Evolutionary conservation across 768 basidiomycete species (phyloP), one percentile per base, ranked within the genome.

Genomic region (Termitomyces sp.): DNA sequence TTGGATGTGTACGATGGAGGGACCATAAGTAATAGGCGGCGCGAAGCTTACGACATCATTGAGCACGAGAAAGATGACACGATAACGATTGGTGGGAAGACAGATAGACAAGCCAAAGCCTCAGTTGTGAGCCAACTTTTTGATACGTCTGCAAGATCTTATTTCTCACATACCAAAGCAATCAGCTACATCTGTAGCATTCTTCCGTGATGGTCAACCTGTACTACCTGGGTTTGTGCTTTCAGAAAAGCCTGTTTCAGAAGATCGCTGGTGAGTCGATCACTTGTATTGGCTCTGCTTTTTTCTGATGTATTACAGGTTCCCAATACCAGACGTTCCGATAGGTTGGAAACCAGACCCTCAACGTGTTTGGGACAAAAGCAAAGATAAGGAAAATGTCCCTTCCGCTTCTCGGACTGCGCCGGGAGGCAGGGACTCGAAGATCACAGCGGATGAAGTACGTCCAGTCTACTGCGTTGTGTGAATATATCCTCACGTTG

Each of bases 291-390:
- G 4, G 14, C 21, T 53, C 19, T 40, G 19, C 45, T 46, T 45
- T 42, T 53, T 43, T 43, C 32, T 51, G 8, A 61, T 49, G 23
- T 48, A 53, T 46, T 40, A 10, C 57, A 95, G 93, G 89, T 97
- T 91, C 70, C 85, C 87, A 5, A 70, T 93, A 34, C 90, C 94
- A 2, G 86, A 90, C 14, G 74, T 96, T 44, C 95, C 95, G 3
- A 66, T 80, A 59, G 89, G 83, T 16, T 98, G 96, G 96, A 82
- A 76, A 62, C 90, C 97, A 0, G 78, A 95, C 64, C 97, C 95
- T 1, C 78, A 75, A 25, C 75, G 81, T n/a, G 80, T 97, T 2
- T 96, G 93, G 74, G 74, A 76, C 58, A 77, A 74, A 47, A 71
- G 73, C 46, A 65, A 72, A 45, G 70, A 77, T 48, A 84, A 83